Evolutionary conservation across 2,329 filamentous ascomycete genomes (phyloP).

Genomic region (Fusarium lateritium): DNA sequence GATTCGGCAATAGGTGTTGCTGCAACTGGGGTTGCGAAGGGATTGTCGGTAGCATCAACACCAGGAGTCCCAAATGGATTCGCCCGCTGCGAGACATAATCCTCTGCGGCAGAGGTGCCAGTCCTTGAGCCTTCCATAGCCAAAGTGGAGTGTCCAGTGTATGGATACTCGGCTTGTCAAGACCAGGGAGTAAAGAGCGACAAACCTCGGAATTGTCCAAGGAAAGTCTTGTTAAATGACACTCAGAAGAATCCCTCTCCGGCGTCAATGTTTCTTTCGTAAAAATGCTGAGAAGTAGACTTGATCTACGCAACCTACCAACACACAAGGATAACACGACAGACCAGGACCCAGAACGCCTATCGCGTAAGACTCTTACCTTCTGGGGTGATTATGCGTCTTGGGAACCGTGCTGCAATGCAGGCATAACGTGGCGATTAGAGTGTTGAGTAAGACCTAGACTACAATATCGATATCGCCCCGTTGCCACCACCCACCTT

Average conservation of each 20-base stretch:
- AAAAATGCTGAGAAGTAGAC: neutral
- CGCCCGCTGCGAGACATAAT: conserved; percentile 10
- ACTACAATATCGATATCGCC: conserved; percentile 1
- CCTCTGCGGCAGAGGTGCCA: conserved; percentile 31
- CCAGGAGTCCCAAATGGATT: conserved; percentile 35
- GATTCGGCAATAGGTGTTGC: conserved; percentile 42
- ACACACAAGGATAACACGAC: conserved; percentile 10
- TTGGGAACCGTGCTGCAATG: conserved; percentile 21
- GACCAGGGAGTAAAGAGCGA: conserved; percentile 24
- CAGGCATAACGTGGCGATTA: conserved; percentile 18
- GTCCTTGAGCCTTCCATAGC: conserved; percentile 40
- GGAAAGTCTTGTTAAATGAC: conserved; percentile 14
- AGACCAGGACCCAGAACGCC: conserved; percentile 2
- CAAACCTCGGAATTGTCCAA: conserved; percentile 13
- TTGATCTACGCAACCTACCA: neutral
- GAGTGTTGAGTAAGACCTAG: conserved; percentile 8
- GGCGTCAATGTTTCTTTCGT: neutral
- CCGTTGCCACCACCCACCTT: neutral
- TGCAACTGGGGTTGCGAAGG: conserved; percentile 39
- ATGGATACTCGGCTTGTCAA: conserved; percentile 20
- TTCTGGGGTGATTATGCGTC: conserved; percentile 32
- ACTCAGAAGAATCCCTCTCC: conserved; percentile 4
- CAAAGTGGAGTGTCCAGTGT: conserved; percentile 29
- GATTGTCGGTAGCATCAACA: conserved; percentile 38
- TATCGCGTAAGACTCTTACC: conserved; percentile 7